A percentile compares a stretch with the other conserved stretches of the same genome.
phyloP scores from a whole-genome alignment of 2,329 filamentous ascomycete species.

The Delphinella strobiligena region DNA sequence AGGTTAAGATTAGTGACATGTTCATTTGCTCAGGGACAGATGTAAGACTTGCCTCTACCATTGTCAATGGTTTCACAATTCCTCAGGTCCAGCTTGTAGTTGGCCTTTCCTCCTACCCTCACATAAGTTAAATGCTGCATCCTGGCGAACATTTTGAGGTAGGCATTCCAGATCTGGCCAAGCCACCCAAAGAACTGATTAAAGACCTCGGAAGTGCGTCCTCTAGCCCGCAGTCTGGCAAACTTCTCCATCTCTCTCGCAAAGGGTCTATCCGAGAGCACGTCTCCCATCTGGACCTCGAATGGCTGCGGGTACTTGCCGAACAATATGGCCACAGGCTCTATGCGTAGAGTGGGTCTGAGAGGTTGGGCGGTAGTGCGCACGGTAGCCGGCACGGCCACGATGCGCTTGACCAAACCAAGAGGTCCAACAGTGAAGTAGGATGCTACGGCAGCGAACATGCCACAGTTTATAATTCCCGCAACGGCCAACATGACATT shows the following conservation, averaged over 20 bases:
- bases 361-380: not conserved
- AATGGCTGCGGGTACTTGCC: not conserved
- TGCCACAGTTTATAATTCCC: not conserved
- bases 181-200: not conserved
- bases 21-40: no score
- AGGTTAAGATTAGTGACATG: no score
- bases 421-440: not conserved
- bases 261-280: not conserved
- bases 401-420: not conserved
- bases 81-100: conserved; percentile 1
- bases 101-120: not conserved
- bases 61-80: not conserved
- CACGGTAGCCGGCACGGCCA: not conserved
- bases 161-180: not conserved
- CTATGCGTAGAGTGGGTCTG: not conserved
- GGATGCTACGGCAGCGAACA: not conserved
- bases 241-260: not conserved
- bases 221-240: not conserved
- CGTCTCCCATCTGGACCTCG: not conserved
- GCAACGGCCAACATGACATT: not conserved
- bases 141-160: not conserved
- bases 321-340: not conserved
- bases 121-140: not conserved
- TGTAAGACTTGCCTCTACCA: not conserved
- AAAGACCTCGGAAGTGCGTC: not conserved